Evolutionary conservation across 2,329 filamentous ascomycete genomes (phyloP).

Genomic region (Claviceps sp.): DNA sequence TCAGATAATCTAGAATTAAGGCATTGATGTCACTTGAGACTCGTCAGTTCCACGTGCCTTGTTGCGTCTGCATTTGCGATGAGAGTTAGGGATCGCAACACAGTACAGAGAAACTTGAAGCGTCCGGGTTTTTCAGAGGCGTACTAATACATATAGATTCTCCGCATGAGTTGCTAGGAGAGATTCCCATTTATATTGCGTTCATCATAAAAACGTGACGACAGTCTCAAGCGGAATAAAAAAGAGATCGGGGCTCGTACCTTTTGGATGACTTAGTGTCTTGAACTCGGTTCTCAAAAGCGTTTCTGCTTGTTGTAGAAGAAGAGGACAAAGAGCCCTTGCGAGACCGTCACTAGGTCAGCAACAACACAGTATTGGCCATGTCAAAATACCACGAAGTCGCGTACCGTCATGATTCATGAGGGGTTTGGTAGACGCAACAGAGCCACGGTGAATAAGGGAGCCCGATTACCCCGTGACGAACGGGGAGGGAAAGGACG

Average conservation of each 20-base stretch:
- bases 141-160: slow-evolving; percentile 45
- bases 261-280: slow-evolving; percentile 79
- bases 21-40: slow-evolving; percentile 75
- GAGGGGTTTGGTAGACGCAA: background rate
- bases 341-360: background rate
- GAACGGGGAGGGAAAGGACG: background rate
- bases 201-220: slow-evolving; percentile 53
- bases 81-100: background rate
- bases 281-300: slow-evolving; percentile 70
- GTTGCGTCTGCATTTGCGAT: background rate
- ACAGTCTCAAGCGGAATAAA: background rate
- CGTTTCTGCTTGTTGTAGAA: slow-evolving; percentile 52
- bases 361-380: background rate
- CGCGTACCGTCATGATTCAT: slow-evolving; percentile 1
- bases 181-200: slow-evolving; percentile 99
- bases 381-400: background rate
- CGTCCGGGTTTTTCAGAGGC: background rate
- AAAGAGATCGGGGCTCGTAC: slow-evolving; percentile 40
- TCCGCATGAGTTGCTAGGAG: slow-evolving; percentile 94
- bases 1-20: slow-evolving; percentile 91
- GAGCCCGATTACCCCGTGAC: background rate
- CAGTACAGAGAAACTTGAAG: background rate
- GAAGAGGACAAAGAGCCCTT: slow-evolving; percentile 3
- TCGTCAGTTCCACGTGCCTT: slow-evolving; percentile 13
- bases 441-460: background rate